These are phyloP conservation scores for Puccinia horiana DNA, from an alignment of 1,284 basidiomycete species.

Conservation along the genomic window DNA sequence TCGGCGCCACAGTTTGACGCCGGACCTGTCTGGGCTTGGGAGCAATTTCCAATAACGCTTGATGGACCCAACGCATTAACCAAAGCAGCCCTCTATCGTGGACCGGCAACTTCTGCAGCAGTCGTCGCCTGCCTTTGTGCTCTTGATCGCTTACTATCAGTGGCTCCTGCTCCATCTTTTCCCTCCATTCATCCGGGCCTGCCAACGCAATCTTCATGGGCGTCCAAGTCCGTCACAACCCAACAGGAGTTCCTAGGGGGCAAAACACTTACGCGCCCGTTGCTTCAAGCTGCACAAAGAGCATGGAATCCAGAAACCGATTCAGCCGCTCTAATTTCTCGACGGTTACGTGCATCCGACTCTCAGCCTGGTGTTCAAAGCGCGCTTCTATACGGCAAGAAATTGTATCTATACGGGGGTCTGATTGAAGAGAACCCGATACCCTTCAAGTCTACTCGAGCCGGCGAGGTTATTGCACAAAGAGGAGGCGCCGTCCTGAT, in stretches of 20 bases:
- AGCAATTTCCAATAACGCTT: slow-evolving; percentile 58
- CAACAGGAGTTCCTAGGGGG: slow-evolving; percentile 59
- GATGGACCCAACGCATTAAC: slow-evolving; percentile 56
- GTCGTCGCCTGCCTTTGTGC: slow-evolving; percentile 59
- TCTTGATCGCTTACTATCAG: slow-evolving; percentile 57
- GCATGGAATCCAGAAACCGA: slow-evolving; percentile 56
- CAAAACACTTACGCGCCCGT: slow-evolving; percentile 58
- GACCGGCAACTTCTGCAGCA: slow-evolving; percentile 59
- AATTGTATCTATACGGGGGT: slow-evolving; percentile 60
- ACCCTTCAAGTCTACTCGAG: slow-evolving; percentile 52
- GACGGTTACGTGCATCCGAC: slow-evolving; percentile 60
- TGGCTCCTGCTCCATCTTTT: slow-evolving; percentile 41
- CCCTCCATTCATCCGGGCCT: slow-evolving; percentile 30
- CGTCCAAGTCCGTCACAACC: slow-evolving; percentile 56
- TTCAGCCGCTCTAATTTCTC: slow-evolving; percentile 58
- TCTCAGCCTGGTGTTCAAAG: slow-evolving; percentile 61
- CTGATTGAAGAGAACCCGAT: slow-evolving; percentile 57
- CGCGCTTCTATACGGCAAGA: slow-evolving; percentile 47
- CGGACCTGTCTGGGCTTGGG: slow-evolving; percentile 62
- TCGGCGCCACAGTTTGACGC: slow-evolving; percentile 60
- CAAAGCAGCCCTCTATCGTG: slow-evolving; percentile 61
- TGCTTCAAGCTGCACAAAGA: slow-evolving; percentile 59
- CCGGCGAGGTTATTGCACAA: slow-evolving; percentile 59
- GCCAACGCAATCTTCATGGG: slow-evolving; percentile 6
- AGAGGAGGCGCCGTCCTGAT: slow-evolving; percentile 61